A percentile compares a stretch with the other conserved stretches of the same genome.
Evolutionary conservation across 2,329 filamentous ascomycete genomes (phyloP).

Genomic region (Phyllachora maydis): DNA sequence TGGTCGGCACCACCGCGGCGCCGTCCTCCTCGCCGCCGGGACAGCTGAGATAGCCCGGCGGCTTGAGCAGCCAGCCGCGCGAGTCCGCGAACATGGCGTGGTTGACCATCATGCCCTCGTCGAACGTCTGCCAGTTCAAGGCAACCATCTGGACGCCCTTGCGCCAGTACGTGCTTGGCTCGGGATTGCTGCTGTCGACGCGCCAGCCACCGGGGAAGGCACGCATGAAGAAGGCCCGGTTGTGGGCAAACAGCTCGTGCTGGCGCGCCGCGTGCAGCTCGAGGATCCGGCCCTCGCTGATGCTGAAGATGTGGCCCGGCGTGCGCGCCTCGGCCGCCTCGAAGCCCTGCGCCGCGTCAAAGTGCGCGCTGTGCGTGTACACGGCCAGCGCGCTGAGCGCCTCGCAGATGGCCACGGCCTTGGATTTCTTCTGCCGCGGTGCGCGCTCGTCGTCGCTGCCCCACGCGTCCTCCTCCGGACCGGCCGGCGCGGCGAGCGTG

Average conservation of each 20-base stretch:
- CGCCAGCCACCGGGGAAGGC: slow-evolving; percentile 70
- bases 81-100: slow-evolving; percentile 90
- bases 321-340: slow-evolving; percentile 39
- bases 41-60: slow-evolving; percentile 48
- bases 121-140: slow-evolving; percentile 91
- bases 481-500: slow-evolving; percentile 12
- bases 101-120: slow-evolving; percentile 90
- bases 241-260: slow-evolving; percentile 67
- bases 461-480: slow-evolving; percentile 21
- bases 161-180: slow-evolving; percentile 80
- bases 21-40: too few species aligned
- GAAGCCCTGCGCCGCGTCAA: slow-evolving; percentile 51
- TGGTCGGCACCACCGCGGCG: slow-evolving; percentile 19
- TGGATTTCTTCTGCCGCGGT: slow-evolving; percentile 23
- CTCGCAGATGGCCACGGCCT: slow-evolving; percentile 45
- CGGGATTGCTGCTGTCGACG: slow-evolving; percentile 81
- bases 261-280: slow-evolving; percentile 37
- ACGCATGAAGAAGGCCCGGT: slow-evolving; percentile 72
- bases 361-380: slow-evolving; percentile 75
- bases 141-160: slow-evolving; percentile 95
- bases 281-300: slow-evolving; percentile 61
- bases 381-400: slow-evolving; percentile 56
- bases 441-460: slow-evolving; percentile 3
- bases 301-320: slow-evolving; percentile 61
- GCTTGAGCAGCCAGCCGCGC: slow-evolving; percentile 72